phyloP scores from a whole-genome alignment of 2,329 filamentous ascomycete species.

The Stagonosporopsis vannaccii region DNA sequence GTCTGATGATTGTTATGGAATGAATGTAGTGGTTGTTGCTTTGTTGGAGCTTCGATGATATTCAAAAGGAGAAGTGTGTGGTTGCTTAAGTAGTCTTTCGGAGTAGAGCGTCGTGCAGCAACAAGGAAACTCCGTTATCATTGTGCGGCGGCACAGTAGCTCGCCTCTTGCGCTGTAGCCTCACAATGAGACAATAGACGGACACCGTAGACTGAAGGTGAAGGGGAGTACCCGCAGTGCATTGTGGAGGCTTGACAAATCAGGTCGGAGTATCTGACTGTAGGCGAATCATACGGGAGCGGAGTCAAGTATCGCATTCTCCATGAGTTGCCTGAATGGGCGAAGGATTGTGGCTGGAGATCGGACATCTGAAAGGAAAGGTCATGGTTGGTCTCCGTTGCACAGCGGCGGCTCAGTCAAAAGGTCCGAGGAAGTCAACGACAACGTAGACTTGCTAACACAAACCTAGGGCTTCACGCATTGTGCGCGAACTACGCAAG shows the following conservation, averaged over 20 bases:
- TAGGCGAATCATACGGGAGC: neutral
- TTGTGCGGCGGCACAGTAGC: conserved; percentile 15
- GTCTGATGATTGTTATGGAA: conserved; percentile 18
- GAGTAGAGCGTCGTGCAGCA: conserved; percentile 15
- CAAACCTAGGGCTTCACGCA: neutral
- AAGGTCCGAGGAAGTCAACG: neutral
- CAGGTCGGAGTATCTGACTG: conserved; percentile 6
- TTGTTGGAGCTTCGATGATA: conserved; percentile 22
- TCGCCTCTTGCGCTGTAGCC: conserved; percentile 16
- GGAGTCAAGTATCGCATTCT: neutral
- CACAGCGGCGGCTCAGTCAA: neutral
- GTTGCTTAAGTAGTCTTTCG: conserved; percentile 20
- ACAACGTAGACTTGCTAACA: neutral
- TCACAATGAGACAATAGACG: conserved; percentile 32
- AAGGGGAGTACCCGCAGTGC: conserved; percentile 19
- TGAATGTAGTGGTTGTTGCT: conserved; percentile 16
- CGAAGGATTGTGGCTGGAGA: conserved; percentile 4
- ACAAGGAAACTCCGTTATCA: conserved; percentile 16
- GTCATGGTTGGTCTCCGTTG: neutral
- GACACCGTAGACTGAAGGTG: conserved; percentile 29
- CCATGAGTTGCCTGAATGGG: neutral
- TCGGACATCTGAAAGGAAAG: neutral
- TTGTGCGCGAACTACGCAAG: neutral
- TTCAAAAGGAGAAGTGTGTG: conserved; percentile 16
- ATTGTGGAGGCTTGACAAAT: conserved; percentile 19